Percentiles rank a stretch among this genome's conserved stretches.
phyloP scores from a whole-genome alignment of 306 rosid species.

The Fagus crenata region DNA sequence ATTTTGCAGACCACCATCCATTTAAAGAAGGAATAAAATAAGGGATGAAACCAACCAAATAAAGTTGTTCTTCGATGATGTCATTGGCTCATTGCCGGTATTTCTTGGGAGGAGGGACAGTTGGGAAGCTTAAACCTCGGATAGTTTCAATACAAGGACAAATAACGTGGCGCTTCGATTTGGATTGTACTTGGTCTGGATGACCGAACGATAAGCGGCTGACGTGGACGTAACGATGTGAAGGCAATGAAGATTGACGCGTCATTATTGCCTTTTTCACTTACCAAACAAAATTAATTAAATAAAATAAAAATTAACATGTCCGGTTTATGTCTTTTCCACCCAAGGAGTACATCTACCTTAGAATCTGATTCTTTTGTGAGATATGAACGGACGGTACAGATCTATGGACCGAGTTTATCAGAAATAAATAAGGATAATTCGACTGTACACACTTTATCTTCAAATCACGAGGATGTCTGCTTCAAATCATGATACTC shows the following conservation, averaged over 20 bases:
- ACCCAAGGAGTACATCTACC: not conserved
- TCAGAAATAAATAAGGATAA: too few relatives aligned
- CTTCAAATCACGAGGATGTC: too few relatives aligned
- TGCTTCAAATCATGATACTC: too few relatives aligned
- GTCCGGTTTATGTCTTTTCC: not conserved
- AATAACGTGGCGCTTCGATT: conserved; percentile 33
- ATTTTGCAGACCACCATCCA: too few relatives aligned
- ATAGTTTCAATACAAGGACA: conserved; percentile 10
- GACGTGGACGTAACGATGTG: conserved; percentile 9
- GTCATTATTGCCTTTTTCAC: not conserved
- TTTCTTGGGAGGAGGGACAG: conserved; percentile 10
- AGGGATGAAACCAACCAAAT: too few relatives aligned
- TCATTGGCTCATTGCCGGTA: conserved; percentile 10
- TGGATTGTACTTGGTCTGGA: conserved; percentile 5
- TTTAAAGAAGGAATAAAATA: too few relatives aligned
- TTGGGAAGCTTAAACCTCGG: conserved; percentile 35
- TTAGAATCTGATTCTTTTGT: not conserved
- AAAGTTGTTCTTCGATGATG: not conserved
- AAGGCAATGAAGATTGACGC: not conserved
- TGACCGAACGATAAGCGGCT: conserved; percentile 37
- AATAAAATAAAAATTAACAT: not conserved
- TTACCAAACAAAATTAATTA: too few relatives aligned
- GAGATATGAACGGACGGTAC: too few relatives aligned
- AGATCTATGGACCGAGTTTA: too few relatives aligned
- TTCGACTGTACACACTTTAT: too few relatives aligned